Evolutionary conservation across 345 rosid species (phyloP).

Genomic region (Rhodomyrtus tomentosa): DNA sequence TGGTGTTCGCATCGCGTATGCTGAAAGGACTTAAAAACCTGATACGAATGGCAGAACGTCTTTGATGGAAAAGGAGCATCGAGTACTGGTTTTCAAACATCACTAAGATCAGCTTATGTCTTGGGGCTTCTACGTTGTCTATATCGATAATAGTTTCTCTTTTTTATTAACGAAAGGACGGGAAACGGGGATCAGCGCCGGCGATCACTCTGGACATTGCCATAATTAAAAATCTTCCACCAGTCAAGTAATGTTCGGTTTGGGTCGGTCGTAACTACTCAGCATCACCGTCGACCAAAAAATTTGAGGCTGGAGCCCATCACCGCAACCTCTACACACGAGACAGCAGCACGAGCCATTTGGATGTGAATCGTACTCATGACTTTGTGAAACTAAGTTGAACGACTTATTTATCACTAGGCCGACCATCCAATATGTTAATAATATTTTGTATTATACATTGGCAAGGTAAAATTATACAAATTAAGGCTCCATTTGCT

Average conservation of each 20-base stretch:
- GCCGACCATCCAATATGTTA: not conserved
- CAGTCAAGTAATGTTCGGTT: not conserved
- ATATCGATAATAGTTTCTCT: not conserved
- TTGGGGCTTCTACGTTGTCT: not conserved
- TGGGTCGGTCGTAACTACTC: not conserved
- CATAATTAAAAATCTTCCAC: not conserved
- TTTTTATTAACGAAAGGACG: not conserved
- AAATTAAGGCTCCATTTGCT: not conserved
- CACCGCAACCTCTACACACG: not conserved
- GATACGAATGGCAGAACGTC: not conserved
- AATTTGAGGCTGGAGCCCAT: not conserved
- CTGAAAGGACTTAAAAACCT: not conserved
- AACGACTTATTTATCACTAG: not conserved
- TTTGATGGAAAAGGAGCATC: not conserved
- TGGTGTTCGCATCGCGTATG: not conserved
- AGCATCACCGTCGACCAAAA: not conserved
- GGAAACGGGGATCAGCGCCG: not conserved
- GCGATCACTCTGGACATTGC: not conserved
- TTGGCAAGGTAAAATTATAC: not conserved
- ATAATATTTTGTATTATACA: not conserved
- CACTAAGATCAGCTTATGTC: not conserved
- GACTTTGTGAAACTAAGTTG: not conserved
- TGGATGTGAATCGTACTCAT: not conserved
- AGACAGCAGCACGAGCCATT: not conserved
- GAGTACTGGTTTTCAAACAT: not conserved